Conservation (phyloP, 805 yeast species). For the Saccharomyces kudriavzevii region DNA sequence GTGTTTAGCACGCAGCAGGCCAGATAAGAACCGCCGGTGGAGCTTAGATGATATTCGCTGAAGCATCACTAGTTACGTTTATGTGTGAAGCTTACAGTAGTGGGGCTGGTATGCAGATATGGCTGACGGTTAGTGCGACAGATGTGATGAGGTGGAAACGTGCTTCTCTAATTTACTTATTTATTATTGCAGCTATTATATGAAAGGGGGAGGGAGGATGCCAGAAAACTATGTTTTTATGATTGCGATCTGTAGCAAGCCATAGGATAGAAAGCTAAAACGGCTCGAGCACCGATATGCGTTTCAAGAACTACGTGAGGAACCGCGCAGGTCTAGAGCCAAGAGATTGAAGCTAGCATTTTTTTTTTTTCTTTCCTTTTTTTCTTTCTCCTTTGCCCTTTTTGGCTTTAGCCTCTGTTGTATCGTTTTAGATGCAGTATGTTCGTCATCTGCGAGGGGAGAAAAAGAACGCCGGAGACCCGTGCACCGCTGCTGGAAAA, state of each 20-base stretch:
- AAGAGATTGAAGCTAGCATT: background rate
- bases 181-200: background rate
- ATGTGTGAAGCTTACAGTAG: background rate
- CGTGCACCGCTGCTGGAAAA: background rate
- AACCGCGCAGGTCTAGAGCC: background rate
- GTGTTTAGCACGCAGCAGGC: background rate
- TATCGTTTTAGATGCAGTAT: background rate
- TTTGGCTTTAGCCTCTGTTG: background rate
- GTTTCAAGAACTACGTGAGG: background rate
- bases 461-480: background rate
- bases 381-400: background rate
- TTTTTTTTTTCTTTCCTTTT: background rate
- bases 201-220: background rate
- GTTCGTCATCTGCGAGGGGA: background rate
- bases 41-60: background rate
- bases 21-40: background rate
- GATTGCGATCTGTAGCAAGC: background rate
- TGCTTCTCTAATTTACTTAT: background rate
- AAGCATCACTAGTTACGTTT: background rate
- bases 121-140: background rate
- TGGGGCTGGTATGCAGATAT: background rate
- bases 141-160: background rate
- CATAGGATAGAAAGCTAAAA: background rate
- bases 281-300: background rate
- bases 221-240: background rate